These are phyloP conservation scores for Ophidiomyces ophidiicola DNA, from an alignment of 2,329 filamentous ascomycete genomes.

Conservation along the genomic window DNA sequence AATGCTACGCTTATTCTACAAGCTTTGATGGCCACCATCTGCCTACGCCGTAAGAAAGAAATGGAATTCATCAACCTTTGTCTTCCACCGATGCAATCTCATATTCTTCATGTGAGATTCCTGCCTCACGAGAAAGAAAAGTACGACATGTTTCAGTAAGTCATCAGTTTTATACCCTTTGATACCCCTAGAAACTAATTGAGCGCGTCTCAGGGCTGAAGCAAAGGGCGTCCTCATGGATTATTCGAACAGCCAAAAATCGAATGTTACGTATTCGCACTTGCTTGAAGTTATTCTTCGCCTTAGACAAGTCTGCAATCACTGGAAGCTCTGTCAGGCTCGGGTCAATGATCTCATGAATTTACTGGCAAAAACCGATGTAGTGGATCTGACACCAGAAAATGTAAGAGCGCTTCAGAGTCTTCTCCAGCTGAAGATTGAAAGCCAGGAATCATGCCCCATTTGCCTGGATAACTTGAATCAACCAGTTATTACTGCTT, in stretches of 20 bases:
- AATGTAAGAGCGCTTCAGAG: conserved; percentile 62
- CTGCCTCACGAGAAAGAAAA: conserved; percentile 60
- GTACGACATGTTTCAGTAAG: conserved; percentile 60
- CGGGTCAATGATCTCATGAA: conserved; percentile 61
- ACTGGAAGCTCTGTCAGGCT: conserved; percentile 70
- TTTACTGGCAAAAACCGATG: conserved; percentile 53
- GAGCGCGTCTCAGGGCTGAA: conserved; percentile 42
- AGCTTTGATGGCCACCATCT: conserved; percentile 66
- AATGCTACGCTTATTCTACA: conserved; percentile 56
- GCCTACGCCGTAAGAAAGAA: conserved; percentile 69
- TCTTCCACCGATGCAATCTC: conserved; percentile 65
- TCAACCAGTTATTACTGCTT: conserved; percentile 68
- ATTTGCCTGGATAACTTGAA: conserved; percentile 65
- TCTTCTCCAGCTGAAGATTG: conserved; percentile 62
- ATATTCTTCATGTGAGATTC: conserved; percentile 63
- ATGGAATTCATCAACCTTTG: conserved; percentile 79
- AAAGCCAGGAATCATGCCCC: conserved; percentile 69
- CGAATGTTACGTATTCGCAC: conserved; percentile 53
- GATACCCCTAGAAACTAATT: not conserved
- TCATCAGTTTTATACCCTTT: conserved; percentile 15
- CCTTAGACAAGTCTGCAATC: conserved; percentile 75
- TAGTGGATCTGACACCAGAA: conserved; percentile 58
- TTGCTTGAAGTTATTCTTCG: conserved; percentile 72
- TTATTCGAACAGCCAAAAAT: conserved; percentile 37
- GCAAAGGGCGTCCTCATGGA: conserved; percentile 58